Evolutionary conservation across 2,329 filamentous ascomycete species (phyloP), one percentile per base, ranked within the genome.

Genomic region (Beauveria brongniartii): DNA sequence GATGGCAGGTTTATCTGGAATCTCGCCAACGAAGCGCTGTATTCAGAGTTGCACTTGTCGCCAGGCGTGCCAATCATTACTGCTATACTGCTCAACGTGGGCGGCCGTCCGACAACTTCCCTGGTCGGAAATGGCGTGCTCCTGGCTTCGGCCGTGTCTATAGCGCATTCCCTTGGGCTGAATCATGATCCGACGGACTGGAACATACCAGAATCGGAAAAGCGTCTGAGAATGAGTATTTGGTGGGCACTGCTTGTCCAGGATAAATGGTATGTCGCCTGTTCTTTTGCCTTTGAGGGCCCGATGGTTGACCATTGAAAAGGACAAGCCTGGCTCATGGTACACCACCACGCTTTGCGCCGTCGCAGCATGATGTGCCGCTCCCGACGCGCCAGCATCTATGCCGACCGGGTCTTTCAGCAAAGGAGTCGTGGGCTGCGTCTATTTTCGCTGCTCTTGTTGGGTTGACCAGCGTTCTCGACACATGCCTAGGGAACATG

Each of bases 1-100:
- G 83, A 87, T 66, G 75, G 77, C 46, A 78, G 82, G 50, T 87
- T 84, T 67, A 79, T 83, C 9, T 85, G 85, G 77, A 87, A 87
- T 62, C 77, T 85, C 62, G 83, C 83, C 7, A 82, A 80, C 22
- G 82, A 82, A 57, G 82, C 83, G 1, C 73, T 85, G 3, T 83
- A 85, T 64, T 82, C 80, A 0, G 83, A 87, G 62, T 78, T 86
- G 7, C 79, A 83, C 55, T 76, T 82, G 1, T 81, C 80, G 0
- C 84, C 83, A 0, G 81, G 83, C 1, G 73, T 86, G 48, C 82
- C 83, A 1, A 83, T 82, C 0, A 77, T 87, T 26, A 77, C 80
- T 24, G 80, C 83, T 2, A 78, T 82, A 5, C 69, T 86, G 9
- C 74, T 87, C 10, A 84, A 87, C 65, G 71, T 87, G 2, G 80